Conservation (phyloP, 2,329 filamentous ascomycete genomes). For the Fusarium siculi region DNA sequence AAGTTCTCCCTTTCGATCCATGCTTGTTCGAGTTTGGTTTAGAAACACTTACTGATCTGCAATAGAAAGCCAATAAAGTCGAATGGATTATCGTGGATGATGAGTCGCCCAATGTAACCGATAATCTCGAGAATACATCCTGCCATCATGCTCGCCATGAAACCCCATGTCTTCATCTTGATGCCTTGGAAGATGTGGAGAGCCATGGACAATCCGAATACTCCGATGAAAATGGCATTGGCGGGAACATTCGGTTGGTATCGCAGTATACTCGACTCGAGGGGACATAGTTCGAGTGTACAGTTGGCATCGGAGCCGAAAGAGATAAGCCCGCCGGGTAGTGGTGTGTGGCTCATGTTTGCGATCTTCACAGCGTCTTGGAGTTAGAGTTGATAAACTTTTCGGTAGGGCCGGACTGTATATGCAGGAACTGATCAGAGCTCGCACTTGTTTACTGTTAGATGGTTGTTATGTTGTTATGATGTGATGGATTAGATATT, state of each 20-base stretch:
- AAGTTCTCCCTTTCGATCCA: not conserved
- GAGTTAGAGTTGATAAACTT: not conserved
- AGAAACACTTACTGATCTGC: constrained; percentile 65
- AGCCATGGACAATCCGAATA: constrained; percentile 33
- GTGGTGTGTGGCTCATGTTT: constrained; percentile 11
- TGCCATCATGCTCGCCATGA: constrained; percentile 59
- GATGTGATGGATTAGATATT: not conserved
- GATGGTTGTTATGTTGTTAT: not conserved
- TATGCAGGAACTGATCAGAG: not conserved
- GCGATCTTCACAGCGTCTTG: not conserved
- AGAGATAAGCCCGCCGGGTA: constrained; percentile 38
- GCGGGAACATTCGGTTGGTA: constrained; percentile 38
- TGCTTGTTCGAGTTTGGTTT: not conserved
- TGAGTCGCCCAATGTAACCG: constrained; percentile 69
- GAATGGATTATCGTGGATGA: constrained; percentile 67
- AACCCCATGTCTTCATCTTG: constrained; percentile 48
- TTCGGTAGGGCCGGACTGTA: not conserved
- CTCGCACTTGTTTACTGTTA: not conserved
- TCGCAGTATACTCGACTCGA: constrained; percentile 39
- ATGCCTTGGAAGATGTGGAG: constrained; percentile 36
- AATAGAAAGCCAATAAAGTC: constrained; percentile 68
- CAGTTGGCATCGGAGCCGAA: constrained; percentile 42
- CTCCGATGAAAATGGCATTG: constrained; percentile 33
- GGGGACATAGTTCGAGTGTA: constrained; percentile 39
- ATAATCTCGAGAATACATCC: constrained; percentile 68